Percentiles rank a stretch among this genome's conserved stretches.
Conservation (phyloP, 805 yeast species). For the Ascoidea rubescens region DNA sequence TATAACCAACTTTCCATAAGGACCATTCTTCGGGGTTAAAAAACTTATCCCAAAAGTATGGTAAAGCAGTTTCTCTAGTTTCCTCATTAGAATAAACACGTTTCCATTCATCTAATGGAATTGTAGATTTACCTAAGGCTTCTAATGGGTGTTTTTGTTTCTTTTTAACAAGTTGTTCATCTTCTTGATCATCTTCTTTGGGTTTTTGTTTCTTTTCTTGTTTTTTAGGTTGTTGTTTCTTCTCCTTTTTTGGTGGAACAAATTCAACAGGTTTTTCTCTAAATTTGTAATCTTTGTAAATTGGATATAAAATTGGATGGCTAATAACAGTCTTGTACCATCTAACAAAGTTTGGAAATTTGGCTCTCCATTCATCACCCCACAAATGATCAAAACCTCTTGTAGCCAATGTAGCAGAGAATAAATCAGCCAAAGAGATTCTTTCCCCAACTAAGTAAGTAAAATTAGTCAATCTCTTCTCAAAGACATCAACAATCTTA, state of each 20-base stretch:
- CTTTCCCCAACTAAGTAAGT: slow-evolving; percentile 64
- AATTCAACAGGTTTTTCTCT: slow-evolving; percentile 50
- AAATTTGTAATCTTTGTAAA: slow-evolving; percentile 38
- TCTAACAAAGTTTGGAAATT: slow-evolving; percentile 49
- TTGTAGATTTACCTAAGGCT: slow-evolving; percentile 57
- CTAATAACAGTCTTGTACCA: slow-evolving; percentile 50
- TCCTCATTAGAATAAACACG: slow-evolving; percentile 94
- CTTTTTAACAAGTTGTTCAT: slow-evolving; percentile 39
- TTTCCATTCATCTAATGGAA: slow-evolving; percentile 86
- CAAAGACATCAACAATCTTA: slow-evolving; percentile 29
- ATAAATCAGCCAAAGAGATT: slow-evolving; percentile 51
- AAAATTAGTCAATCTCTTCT: slow-evolving; percentile 41
- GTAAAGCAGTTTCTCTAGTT: slow-evolving; percentile 85
- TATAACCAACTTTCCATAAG: slow-evolving; percentile 87
- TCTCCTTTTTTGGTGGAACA: slow-evolving; percentile 27
- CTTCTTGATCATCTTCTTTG: slow-evolving; percentile 23
- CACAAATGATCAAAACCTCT: slow-evolving; percentile 46
- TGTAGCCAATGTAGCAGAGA: slow-evolving; percentile 30
- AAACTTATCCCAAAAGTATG: slow-evolving; percentile 94
- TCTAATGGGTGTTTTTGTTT: slow-evolving; percentile 89
- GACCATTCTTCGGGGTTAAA: slow-evolving; percentile 91
- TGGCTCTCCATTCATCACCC: slow-evolving; percentile 51
- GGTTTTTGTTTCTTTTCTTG: slow-evolving; percentile 24
- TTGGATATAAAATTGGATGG: slow-evolving; percentile 32
- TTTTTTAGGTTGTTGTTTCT: slow-evolving; percentile 53